phyloP scores from a whole-genome alignment of 139 green algal genomes.

The Edaphochlamys debaryana region DNA sequence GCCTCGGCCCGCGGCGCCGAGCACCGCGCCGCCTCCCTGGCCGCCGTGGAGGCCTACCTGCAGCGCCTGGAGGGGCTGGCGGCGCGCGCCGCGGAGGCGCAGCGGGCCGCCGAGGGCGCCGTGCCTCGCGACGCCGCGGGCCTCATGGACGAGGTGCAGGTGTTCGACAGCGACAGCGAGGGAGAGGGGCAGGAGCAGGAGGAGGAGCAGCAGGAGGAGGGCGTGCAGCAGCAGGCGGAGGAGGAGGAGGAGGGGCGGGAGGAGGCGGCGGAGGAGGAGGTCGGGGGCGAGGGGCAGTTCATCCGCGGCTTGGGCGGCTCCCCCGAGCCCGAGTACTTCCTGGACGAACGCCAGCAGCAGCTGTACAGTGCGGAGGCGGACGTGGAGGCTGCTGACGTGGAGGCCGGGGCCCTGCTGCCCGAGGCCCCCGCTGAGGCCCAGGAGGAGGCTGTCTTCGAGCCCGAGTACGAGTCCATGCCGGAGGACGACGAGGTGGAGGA shows the following conservation, averaged over 20 bases:
- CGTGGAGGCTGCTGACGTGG: neutral
- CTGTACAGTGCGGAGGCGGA: neutral
- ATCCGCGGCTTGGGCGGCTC: neutral
- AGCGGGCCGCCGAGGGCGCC: slow-evolving; percentile 26
- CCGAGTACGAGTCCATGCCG: no score
- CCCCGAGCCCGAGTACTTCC: no score
- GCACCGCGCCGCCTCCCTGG: slow-evolving; percentile 41
- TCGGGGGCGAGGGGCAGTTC: neutral
- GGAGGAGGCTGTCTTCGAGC: no score
- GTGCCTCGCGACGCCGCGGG: slow-evolving; percentile 7
- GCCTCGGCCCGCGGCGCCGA: slow-evolving; percentile 39
- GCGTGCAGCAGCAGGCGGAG: neutral
- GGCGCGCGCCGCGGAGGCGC: slow-evolving; percentile 2
- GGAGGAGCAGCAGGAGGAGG: neutral
- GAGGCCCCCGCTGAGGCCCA: no score
- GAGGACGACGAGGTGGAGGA: no score
- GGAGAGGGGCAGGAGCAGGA: neutral
- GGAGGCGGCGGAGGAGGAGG: neutral
- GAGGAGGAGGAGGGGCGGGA: neutral
- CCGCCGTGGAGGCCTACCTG: slow-evolving; percentile 38
- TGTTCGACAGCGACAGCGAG: slow-evolving; percentile 1
- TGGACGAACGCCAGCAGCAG: no score
- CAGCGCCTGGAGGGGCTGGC: slow-evolving; percentile 22
- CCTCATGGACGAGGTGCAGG: slow-evolving; percentile 26
- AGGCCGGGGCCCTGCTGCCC: no score